Percentiles rank a stretch among this genome's conserved stretches.
phyloP scores from a whole-genome alignment of 257 asterid genomes.

The Marsdenia floribunda region DNA sequence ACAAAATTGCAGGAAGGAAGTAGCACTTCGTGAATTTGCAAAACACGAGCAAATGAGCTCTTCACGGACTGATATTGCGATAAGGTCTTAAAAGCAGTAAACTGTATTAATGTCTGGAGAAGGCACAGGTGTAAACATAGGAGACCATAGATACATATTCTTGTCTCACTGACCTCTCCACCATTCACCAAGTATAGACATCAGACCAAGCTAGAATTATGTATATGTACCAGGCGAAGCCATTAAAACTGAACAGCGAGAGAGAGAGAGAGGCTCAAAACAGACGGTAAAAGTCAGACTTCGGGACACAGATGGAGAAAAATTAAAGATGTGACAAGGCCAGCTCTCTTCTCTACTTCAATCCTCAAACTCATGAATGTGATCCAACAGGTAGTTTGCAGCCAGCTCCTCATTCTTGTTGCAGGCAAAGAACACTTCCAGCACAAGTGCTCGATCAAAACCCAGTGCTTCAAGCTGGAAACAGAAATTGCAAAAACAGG shows the following conservation, averaged over 20 bases:
- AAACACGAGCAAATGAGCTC: not conserved
- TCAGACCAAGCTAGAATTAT: not conserved
- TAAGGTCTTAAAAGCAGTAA: not conserved
- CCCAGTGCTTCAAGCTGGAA: constrained; percentile 91
- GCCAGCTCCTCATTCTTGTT: constrained; percentile 91
- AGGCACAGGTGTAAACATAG: not conserved
- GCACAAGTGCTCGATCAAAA: constrained; percentile 62
- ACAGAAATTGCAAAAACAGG: not conserved
- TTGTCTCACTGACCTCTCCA: constrained; percentile 6
- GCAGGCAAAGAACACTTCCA: constrained; percentile 82
- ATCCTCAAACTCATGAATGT: constrained; percentile 72
- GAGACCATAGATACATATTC: constrained; percentile 16
- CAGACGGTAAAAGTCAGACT: not conserved
- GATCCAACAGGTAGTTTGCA: constrained; percentile 92
- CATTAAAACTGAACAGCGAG: not conserved
- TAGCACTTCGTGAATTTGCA: not conserved
- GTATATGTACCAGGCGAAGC: not conserved
- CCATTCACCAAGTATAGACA: constrained; percentile 9
- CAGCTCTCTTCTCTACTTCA: constrained; percentile 24
- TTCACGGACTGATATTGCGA: too few relatives aligned
- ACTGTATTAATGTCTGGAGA: not conserved
- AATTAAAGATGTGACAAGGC: not conserved
- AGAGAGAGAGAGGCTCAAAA: not conserved
- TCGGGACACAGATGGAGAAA: not conserved
- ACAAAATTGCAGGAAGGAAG: not conserved